Evolutionary conservation across 202 grass and related monocot species (phyloP), one percentile per base, ranked within the genome.

Genomic region (Elaeis oleifera): DNA sequence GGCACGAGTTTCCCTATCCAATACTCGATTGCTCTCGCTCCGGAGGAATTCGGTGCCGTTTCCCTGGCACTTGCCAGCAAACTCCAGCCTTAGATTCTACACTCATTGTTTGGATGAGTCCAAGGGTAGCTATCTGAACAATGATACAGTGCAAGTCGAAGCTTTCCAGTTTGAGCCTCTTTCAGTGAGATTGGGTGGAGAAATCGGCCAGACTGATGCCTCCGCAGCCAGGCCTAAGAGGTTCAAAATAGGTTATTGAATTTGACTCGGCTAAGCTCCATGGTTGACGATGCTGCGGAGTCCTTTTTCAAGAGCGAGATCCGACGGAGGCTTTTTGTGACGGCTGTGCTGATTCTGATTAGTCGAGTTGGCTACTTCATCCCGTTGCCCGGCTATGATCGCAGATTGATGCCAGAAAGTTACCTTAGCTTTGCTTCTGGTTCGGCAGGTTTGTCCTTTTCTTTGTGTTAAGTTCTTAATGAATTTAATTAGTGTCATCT

Each of bases 281-380:
- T 97, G 58, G 77, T 64, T 24, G 85, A 91, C 57, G 61, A 69
- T 55, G 82, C 84, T 24, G 79, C 80, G 22, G 92, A 97, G 69
- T 78, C 88, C 16, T 92, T 97, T 88, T 97, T 97, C 88, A 81
- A 86, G 69, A 97, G 92, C 51, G 92, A 97, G 79, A 97, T 97
- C 53, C 80, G 84, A 1, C 75, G 87, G 9, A 63, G 92, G 66
- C 77, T 97, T 5, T 70, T 80, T 31, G 66, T 97, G 36, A 97
- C 92, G 4, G 81, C 79, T 4, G 82, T 67, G 4, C 79, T 97
- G 22, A 97, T 97, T 54, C 68, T 97, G n/a, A 67, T 91, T 59
- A 97, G 88, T 71, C 88, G 92, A 19, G 67, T 92, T 4, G 92
- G 88, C 3, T 86, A 97, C 73, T 97, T 92, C 72, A 74, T 92